Base-by-base conservation (phyloP, 192 early-diverging fungal genomes). In the Podila horticola region DNA sequence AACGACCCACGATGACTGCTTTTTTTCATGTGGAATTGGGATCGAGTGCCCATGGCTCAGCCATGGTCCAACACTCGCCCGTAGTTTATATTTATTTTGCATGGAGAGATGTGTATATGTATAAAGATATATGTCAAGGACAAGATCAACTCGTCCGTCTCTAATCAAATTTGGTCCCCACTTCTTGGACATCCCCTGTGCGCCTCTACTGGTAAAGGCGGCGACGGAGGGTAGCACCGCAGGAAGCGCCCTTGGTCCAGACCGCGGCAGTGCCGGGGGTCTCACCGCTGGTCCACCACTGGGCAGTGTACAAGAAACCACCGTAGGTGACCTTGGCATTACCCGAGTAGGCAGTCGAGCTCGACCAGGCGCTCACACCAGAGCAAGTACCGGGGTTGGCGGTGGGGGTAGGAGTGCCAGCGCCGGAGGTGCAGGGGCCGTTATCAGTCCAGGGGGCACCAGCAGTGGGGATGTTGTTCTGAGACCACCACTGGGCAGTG, bases 401-500 rank as follows among this genome's bases (percentile, higher is more conserved):
- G 12, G 74, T 83, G 30, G 67, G 30, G 20, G 63, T 67, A n/a
- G 61, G 49, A 55, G 75, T 66, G 22, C 62, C 9, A 22, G 61
- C 36, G 28, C 31, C 30, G 13, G 60, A 29, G 33, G 45, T 41
- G 61, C 66, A 71, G 10, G 62, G 41, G 24, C 84, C 67, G 24
- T 74, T 82, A 62, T 79, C 79, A 48, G 72, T 50, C 69, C 84
- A 74, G 28, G 84, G 67, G 24, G 62, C 72, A 62, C 72, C 68
- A 52, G 65, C 65, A 13, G 73, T 79, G 57, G 79, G 62, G 36
- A 79, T 55, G 66, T 77, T 74, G 71, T 65, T 82, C 66, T 79
- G 72, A 0, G 81, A 71, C 72, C 76, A 85, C 83, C 85, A 88
- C 58, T 84, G 84, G 45, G 84, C 74, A 66, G 68, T 72, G 83